Percentiles rank a stretch among this genome's conserved stretches.
Evolutionary conservation across 768 basidiomycete genomes (phyloP).

Genomic region (Baorangia bicolor): DNA sequence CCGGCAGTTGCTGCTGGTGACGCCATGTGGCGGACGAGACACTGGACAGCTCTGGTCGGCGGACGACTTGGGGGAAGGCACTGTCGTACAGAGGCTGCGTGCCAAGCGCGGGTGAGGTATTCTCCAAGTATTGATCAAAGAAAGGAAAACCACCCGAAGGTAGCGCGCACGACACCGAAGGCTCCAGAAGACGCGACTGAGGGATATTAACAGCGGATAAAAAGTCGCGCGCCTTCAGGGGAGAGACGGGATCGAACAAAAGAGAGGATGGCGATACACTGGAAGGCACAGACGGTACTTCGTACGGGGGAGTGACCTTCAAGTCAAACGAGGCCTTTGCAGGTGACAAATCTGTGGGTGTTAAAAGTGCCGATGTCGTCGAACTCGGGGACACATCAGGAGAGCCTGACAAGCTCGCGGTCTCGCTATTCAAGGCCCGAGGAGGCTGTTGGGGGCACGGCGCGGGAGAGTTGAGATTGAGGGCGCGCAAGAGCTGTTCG

Average conservation of each 20-base stretch:
- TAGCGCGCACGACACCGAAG: constrained; percentile 12
- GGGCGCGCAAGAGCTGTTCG: constrained; percentile 74
- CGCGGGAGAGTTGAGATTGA: constrained; percentile 77
- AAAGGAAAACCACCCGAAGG: constrained; percentile 37
- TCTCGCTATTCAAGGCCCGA: constrained; percentile 44
- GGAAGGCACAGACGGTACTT: constrained; percentile 33
- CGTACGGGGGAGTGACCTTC: constrained; percentile 54
- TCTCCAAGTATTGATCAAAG: constrained; percentile 56
- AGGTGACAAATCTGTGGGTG: constrained; percentile 74
- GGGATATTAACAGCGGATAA: constrained; percentile 26
- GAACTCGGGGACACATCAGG: constrained; percentile 76
- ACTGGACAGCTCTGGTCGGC: constrained; percentile 16
- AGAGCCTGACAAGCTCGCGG: constrained; percentile 42
- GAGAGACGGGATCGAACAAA: constrained; percentile 46
- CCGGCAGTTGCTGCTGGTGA: constrained; percentile 33
- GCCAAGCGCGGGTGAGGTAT: constrained; percentile 37
- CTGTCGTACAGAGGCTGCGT: constrained; percentile 36
- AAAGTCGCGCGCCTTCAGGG: constrained; percentile 31
- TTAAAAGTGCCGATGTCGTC: constrained; percentile 66
- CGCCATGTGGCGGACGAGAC: constrained; percentile 21
- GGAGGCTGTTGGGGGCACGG: constrained; percentile 46
- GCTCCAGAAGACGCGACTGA: constrained; percentile 26
- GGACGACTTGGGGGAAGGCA: constrained; percentile 28
- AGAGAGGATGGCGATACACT: constrained; percentile 38
- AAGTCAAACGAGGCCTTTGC: constrained; percentile 54